Base-by-base conservation (phyloP, 176 grass and related monocot species). In the Saccharum spontaneum region DNA sequence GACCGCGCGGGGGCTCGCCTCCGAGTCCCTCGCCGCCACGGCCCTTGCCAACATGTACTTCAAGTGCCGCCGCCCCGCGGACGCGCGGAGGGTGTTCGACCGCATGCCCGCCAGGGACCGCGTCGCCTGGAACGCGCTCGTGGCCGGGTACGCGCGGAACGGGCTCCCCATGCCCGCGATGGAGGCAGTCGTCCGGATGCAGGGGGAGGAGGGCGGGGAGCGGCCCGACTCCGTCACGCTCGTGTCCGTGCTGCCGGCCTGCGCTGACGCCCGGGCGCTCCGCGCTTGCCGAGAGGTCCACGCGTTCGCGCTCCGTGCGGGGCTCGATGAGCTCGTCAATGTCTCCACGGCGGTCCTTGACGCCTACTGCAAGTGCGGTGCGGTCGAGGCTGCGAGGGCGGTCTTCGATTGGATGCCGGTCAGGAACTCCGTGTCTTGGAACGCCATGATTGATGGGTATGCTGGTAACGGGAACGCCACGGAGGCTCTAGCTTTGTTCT, bases 371-470 rank as follows among this genome's bases (percentile, higher is more conserved):
- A 94, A 94, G 84, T 89, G 92, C 0, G 81, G 83, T 4, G 86
- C 76, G 3, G 18, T 94, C 2, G n/a, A 69, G 23, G 45, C 14
- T 0, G 92, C 91, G 0, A 82, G 82, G 49, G 63, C 33, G 0
- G 72, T 92, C 2, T 92, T 74, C 7, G 26, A 74, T 49, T 74
- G 44, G 33, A 93, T 93, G 88, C 78, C 57, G 0, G 9, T 55
- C 16, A 93, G 69, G 85, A 90, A 93, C 66, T 79, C 82, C 0
- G 83, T 94, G 43, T 90, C 91, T 7, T 92, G 91, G 91, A 92
- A 92, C 12, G 81, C 87, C 16, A 92, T 90, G 91, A 92, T 92
- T 5, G 78, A 87, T 61, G 91, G 84, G 24, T 90, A 87, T 30
- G 87, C 80, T 7, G 48, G 90, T 40, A 87, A 78, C 67, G 81